Conservation (phyloP, 2,329 filamentous ascomycete genomes). For the Tolypocladium cylindrosporum region DNA sequence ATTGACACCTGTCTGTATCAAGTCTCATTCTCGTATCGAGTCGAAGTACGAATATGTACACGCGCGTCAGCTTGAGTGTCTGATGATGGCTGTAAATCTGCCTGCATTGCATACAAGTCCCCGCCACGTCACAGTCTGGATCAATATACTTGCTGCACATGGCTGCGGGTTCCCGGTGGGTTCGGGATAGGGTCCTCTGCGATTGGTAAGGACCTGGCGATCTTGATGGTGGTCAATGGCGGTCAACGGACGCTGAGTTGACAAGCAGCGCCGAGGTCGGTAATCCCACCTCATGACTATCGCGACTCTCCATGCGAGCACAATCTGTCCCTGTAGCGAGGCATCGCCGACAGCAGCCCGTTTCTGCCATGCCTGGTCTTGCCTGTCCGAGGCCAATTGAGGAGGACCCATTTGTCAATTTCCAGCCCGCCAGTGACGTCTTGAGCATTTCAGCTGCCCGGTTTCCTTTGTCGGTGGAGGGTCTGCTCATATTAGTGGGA, state of each 20-base stretch:
- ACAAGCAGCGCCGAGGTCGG: not conserved
- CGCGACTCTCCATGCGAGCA: not conserved
- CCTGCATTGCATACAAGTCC: not conserved
- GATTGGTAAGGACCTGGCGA: not conserved
- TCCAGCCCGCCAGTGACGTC: not conserved
- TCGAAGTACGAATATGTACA: not conserved
- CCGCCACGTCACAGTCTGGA: not conserved
- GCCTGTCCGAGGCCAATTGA: not conserved
- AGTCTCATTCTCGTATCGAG: no score
- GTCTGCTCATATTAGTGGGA: not conserved
- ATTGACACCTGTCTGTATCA: not conserved
- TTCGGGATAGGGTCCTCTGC: not conserved
- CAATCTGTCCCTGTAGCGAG: not conserved
- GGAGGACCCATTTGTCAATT: conserved; percentile 1
- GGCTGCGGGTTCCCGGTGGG: not conserved
- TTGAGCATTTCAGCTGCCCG: not conserved
- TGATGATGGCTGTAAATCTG: not conserved
- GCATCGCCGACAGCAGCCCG: not conserved
- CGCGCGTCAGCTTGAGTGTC: not conserved
- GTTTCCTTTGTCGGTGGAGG: not conserved
- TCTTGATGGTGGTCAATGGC: not conserved
- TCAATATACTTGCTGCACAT: not conserved
- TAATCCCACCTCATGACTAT: not conserved
- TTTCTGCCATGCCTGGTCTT: not conserved
- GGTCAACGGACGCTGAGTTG: not conserved